phyloP scores from a whole-genome alignment of 2,329 filamentous ascomycete genomes.

The Uncinocarpus reesii region DNA sequence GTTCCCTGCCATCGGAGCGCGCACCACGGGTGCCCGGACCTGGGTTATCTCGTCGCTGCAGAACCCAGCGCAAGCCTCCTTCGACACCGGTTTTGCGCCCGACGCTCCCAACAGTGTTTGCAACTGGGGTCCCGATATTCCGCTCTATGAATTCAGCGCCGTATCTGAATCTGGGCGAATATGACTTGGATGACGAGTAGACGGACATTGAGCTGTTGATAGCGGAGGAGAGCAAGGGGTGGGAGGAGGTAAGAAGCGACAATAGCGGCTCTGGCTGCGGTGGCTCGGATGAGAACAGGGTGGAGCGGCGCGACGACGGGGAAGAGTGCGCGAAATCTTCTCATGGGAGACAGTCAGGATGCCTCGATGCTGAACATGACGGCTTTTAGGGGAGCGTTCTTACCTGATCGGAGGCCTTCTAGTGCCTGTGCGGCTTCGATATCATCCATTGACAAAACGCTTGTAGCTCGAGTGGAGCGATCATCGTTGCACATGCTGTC shows the following conservation, averaged over 20 bases:
- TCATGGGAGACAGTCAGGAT: slow-evolving; percentile 10
- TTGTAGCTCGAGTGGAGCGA: slow-evolving; percentile 36
- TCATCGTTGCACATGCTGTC: slow-evolving; percentile 31
- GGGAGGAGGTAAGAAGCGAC: slow-evolving; percentile 74
- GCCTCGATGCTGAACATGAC: not conserved
- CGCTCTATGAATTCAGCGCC: slow-evolving; percentile 84
- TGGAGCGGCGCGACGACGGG: slow-evolving; percentile 34
- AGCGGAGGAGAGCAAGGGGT: slow-evolving; percentile 74
- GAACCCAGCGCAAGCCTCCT: slow-evolving; percentile 72
- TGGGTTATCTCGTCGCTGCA: slow-evolving; percentile 40
- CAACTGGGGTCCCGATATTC: slow-evolving; percentile 69
- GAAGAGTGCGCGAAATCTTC: slow-evolving; percentile 59
- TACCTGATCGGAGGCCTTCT: slow-evolving; percentile 63
- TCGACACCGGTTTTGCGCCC: slow-evolving; percentile 81
- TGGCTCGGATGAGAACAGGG: slow-evolving; percentile 31
- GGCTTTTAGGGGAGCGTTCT: slow-evolving; percentile 25
- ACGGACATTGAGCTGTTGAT: slow-evolving; percentile 76
- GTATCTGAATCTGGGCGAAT: slow-evolving; percentile 79
- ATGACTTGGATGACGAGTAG: slow-evolving; percentile 80
- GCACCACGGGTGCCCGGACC: slow-evolving; percentile 21
- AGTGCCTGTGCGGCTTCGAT: slow-evolving; percentile 61
- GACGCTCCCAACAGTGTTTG: slow-evolving; percentile 75
- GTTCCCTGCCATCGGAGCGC: slow-evolving; percentile 30
- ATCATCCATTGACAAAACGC: slow-evolving; percentile 41
- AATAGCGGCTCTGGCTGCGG: slow-evolving; percentile 67